Evolutionary conservation across 352 stramenopile genomes (phyloP).

Genomic region (Globisporangium cederbergense): DNA sequence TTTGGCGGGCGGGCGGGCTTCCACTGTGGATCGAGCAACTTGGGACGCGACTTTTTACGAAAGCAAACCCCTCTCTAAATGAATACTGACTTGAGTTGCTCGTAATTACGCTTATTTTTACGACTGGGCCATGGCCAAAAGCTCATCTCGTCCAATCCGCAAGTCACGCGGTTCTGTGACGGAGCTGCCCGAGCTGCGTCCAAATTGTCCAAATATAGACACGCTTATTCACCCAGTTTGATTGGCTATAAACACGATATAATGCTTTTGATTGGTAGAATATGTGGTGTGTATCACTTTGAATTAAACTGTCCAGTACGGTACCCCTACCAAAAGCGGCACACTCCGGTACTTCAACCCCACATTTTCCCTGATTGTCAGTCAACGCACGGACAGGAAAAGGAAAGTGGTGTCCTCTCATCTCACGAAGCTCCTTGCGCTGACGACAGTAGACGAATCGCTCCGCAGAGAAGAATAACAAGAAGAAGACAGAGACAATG

Average conservation of each 20-base stretch:
- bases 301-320: background rate
- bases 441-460: constrained; percentile 9
- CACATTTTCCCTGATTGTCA: constrained; percentile 1
- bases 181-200: background rate
- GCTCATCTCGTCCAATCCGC: constrained; percentile 10
- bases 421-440: background rate
- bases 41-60: constrained; percentile 2
- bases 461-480: constrained; percentile 2
- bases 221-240: too few species aligned
- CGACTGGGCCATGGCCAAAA: background rate
- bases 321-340: background rate
- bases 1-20: background rate
- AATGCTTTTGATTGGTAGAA: background rate
- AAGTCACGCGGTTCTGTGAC: background rate
- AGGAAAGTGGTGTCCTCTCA: background rate
- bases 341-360: constrained; percentile 7
- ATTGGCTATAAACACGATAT: background rate
- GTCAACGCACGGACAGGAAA: constrained; percentile 7
- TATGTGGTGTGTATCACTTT: background rate
- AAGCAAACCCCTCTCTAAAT: constrained; percentile 1
- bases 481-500: constrained; percentile 18
- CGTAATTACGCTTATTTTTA: constrained; percentile 6
- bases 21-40: background rate
- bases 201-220: background rate
- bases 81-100: background rate